Base-by-base conservation (phyloP, 1,139 yeast genomes). In the Insectozyma bohioensis region DNA sequence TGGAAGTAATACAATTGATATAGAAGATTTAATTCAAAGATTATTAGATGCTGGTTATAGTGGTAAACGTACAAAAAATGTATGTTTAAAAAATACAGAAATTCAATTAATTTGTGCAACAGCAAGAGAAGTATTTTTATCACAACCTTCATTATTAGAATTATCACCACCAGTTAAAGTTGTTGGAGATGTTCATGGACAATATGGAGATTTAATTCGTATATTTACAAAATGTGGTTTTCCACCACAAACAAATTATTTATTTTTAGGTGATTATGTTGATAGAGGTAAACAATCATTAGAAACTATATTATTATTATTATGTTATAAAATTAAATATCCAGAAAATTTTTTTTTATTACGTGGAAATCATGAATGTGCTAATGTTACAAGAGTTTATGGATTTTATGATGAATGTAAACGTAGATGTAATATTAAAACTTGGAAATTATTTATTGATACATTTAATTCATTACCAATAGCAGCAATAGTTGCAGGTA, bases 351-450 rank as follows among this genome's bases (percentile, higher is more conserved):
- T 92, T 58, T 92, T 92, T 60, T 58, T 92, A 25, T 68, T 92
- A 35, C 71, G 98, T 48, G 97, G 98, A 12, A 92, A 92, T 59
- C 98, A 92, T 61, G 97, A 92, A 63, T 87, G 96, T 62, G 97
- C 97, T 15, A 87, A 85, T 52, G 95, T 92, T 31, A 92, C 97
- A 3, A 73, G 95, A 46, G 95, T 92, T 18, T 92, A 92, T 56
- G 97, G 98, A 4, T 92, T 92, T 54, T 92, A 87, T 57, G 97
- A 92, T 62, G 98, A 92, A 60, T 92, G 97, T 66, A 92, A 92
- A 58, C 78, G 97, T 52, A 75, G 97, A 48, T 83, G 94, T 55
- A 86, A 85, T 57, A 80, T 88, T 51, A 90, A 88, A 56, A 87
- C 95, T 1, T 92, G 97, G 97, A 87, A 88, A 54, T 63, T 82